These are phyloP conservation scores for Penicillium fuscoglaucum DNA, from an alignment of 2,329 filamentous ascomycete genomes.

Conservation along the genomic window DNA sequence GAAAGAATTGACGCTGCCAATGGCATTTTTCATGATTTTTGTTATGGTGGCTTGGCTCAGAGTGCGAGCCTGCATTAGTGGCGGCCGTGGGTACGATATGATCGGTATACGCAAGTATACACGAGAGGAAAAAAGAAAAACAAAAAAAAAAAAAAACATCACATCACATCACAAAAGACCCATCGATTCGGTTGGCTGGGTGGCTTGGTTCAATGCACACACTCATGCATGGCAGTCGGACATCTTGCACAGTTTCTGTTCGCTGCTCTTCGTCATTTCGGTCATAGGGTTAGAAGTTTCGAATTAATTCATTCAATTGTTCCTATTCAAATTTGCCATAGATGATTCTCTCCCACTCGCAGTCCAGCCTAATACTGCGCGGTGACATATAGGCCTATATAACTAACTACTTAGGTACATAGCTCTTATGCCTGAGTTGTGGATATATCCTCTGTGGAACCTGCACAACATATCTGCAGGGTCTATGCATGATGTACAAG, in stretches of 20 bases:
- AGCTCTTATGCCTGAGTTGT: not conserved
- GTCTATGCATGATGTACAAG: conserved; percentile 3
- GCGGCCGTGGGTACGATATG: conserved; percentile 5
- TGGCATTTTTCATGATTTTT: conserved; percentile 2
- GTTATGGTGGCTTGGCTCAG: not conserved
- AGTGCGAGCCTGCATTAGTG: not conserved
- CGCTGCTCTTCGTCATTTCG: not conserved
- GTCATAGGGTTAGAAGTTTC: conserved; percentile 1
- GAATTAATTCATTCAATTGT: conserved; percentile 17
- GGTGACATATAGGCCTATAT: no score
- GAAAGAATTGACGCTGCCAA: not conserved
- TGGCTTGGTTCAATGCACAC: not conserved
- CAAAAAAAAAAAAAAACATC: not conserved
- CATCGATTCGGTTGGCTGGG: not conserved
- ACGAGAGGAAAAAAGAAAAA: not conserved
- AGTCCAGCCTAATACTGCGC: not conserved
- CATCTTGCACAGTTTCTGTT: conserved; percentile 7
- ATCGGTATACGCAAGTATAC: conserved; percentile 1
- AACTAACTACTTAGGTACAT: no score
- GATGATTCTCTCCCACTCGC: not conserved
- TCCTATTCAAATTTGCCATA: not conserved
- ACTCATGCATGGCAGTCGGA: conserved; percentile 4
- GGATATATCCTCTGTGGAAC: conserved; percentile 1
- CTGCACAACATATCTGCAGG: conserved; percentile 12
- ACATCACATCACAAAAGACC: not conserved